A percentile compares a stretch with the other conserved stretches of the same genome.
These are phyloP conservation scores for Naganishia sp. DNA, from an alignment of 1,284 basidiomycete genomes.

Conservation along the genomic window DNA sequence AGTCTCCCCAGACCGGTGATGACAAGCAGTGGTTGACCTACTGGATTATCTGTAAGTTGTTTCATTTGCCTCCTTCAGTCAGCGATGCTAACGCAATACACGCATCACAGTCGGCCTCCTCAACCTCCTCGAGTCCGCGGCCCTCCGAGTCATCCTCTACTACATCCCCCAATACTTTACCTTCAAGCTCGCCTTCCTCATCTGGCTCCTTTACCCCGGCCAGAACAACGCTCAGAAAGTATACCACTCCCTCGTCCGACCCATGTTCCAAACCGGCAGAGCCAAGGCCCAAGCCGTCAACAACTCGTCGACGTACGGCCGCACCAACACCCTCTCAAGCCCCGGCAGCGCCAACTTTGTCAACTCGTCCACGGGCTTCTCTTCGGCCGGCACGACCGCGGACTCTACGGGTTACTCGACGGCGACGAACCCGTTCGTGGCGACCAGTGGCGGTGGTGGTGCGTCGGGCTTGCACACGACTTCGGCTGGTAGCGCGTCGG, in stretches of 20 bases:
- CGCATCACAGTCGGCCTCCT: conserved; percentile 34
- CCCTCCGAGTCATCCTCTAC: conserved; percentile 32
- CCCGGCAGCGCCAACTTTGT: conserved; percentile 27
- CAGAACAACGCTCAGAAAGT: conserved; percentile 66
- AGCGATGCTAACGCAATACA: conserved; percentile 12
- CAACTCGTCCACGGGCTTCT: conserved; percentile 26
- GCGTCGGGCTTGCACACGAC: conserved; percentile 4
- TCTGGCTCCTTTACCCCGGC: conserved; percentile 59
- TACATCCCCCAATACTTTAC: conserved; percentile 65
- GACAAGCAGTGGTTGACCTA: conserved; percentile 57
- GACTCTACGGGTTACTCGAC: conserved; percentile 26
- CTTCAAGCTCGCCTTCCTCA: conserved; percentile 74
- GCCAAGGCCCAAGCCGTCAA: conserved; percentile 22
- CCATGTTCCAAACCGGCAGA: conserved; percentile 58
- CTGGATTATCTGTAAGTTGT: conserved; percentile 43
- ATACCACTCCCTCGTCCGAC: conserved; percentile 64
- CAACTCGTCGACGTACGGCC: conserved; percentile 10
- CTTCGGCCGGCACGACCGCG: conserved; percentile 27
- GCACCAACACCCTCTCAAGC: conserved; percentile 16
- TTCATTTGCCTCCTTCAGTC: no score
- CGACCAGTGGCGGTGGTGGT: neutral
- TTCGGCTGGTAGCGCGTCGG: conserved; percentile 8
- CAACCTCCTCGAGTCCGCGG: conserved; percentile 36
- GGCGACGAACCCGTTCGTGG: conserved; percentile 29
- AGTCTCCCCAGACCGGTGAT: conserved; percentile 53